Base-by-base conservation (phyloP, 192 early-diverging fungal genomes). In the Coemansia erecta region DNA sequence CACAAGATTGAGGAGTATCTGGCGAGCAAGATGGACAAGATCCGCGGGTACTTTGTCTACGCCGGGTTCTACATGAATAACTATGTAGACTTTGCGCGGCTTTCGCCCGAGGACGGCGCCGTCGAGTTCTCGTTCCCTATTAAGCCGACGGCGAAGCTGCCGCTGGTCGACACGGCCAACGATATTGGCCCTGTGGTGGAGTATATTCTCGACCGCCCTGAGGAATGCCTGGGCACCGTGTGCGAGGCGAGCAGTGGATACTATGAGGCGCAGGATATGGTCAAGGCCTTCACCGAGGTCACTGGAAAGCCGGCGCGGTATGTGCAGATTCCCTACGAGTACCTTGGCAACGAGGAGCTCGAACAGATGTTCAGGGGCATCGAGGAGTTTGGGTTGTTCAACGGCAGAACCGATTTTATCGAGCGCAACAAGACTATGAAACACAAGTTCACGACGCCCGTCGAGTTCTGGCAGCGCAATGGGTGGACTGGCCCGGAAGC, bases 401-500 rank as follows among this genome's bases (percentile, higher is more conserved):
- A 50, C 0, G 53, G 54, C n/a, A 66, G 56, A 45, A 66, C 70
- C 9, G 63, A 61, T 22, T 66, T 72, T 59, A 42, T 73, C 23
- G 72, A 63, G 28, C 57, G 44, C 48, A 64, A 67, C 66, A 60
- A 60, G 26, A 18, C 49, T 40, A 52, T 64, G 10, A 41, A 57
- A 0, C 47, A 64, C 58, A 64, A 55, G 26, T 64, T 68, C 23
- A 56, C 57, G 15, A 64, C 71, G 21, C 71, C 65, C 1, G 35
- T 33, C 14, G 61, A 60, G 31, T 74, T 68, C 48, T 74, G 65
- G 66, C 68, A 74, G 61, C 58, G 57, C 58, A 40, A 53, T 10
- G 53, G 53, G 17, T 67, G 71, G 71, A 49, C 56, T 89, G 95
- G 61, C 88, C 73, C 61, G 1, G 40, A 13, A 8, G 10, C 47